Evolutionary conservation across 768 basidiomycete species (phyloP), one percentile per base, ranked within the genome.

Genomic region (Melanogaster broomeanus): DNA sequence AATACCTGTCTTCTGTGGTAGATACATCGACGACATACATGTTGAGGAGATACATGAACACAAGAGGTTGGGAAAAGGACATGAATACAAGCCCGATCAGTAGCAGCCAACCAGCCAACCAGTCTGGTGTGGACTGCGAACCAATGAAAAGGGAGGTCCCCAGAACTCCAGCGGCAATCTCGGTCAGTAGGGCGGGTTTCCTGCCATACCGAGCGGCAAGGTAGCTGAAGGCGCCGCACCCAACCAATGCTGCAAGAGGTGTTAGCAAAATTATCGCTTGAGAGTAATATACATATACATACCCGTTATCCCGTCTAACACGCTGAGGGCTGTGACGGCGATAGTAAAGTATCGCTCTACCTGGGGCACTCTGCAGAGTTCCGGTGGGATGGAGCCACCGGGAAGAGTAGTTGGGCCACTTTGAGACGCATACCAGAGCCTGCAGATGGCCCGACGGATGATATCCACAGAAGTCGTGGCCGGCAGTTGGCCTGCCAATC

Each of bases 11-110:
- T 16, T 72, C 65, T 18, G 54, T 56, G 6, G 25, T 19, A 2
- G 63, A 61, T 5, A 61, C 39, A 16, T 71, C 70, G 13, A 71
- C 56, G n/a, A 67, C 42, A 38, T 67, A 69, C 42, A 67, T 45
- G 35, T 64, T 64, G 18, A 58, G 11, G 27, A 72, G 44, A 33
- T 69, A 68, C 16, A 13, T 19, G 6, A 53, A 30, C 8, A 58
- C 35, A 10, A 48, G 3, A 8, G 18, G 4, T 30, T 46, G 47
- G 2, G 58, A 54, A 43, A 67, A 49, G 10, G 46, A 10, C 21
- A 58, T 41, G 5, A 48, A 42, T 16, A 68, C 6, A 7, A 69
- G 22, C 41, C 59, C 65, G 6, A 53, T n/a, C 4, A 57, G 13
- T 16, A 70, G 43, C n/a, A 55, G 18, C 28, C 59, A 58, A n/a